Conservation (phyloP, 2,329 filamentous ascomycete genomes). For the Paracoccidioides lutzii region DNA sequence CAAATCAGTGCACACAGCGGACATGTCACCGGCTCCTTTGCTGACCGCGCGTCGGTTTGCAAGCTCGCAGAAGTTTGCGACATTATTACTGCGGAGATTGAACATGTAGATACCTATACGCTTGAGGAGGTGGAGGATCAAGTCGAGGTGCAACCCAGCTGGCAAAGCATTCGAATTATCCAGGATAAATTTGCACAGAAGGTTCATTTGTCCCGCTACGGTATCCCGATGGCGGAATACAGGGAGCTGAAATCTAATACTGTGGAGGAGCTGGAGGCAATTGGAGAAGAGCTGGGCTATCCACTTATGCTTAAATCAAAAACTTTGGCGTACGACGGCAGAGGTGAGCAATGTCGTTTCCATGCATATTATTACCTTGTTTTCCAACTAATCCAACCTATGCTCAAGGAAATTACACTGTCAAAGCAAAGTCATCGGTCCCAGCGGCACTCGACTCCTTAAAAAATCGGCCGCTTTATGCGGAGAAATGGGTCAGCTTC, state of each 20-base stretch:
- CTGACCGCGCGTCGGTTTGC: slow-evolving; percentile 63
- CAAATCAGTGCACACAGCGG: slow-evolving; percentile 63
- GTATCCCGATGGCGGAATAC: slow-evolving; percentile 61
- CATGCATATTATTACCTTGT: not conserved
- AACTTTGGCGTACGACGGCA: slow-evolving; percentile 85
- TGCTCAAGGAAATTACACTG: slow-evolving; percentile 48
- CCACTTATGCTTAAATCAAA: slow-evolving; percentile 89
- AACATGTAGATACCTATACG: slow-evolving; percentile 84
- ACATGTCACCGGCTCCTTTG: slow-evolving; percentile 80
- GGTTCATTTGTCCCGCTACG: slow-evolving; percentile 55
- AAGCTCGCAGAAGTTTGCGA: slow-evolving; percentile 65
- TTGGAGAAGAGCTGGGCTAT: slow-evolving; percentile 55
- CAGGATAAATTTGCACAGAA: slow-evolving; percentile 94
- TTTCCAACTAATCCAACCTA: not conserved
- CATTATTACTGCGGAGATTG: slow-evolving; percentile 84
- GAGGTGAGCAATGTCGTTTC: slow-evolving; percentile 40
- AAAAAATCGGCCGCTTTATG: slow-evolving; percentile 60
- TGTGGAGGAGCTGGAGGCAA: slow-evolving; percentile 47
- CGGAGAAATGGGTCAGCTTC: slow-evolving; percentile 81
- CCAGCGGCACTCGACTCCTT: slow-evolving; percentile 57
- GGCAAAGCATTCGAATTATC: slow-evolving; percentile 74
- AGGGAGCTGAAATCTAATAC: slow-evolving; percentile 50
- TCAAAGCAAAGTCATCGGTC: slow-evolving; percentile 47
- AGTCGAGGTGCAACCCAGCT: slow-evolving; percentile 63
- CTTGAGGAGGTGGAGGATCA: slow-evolving; percentile 63